Base-by-base conservation (phyloP, 2,329 filamentous ascomycete genomes). In the Fusarium austroafricanum region DNA sequence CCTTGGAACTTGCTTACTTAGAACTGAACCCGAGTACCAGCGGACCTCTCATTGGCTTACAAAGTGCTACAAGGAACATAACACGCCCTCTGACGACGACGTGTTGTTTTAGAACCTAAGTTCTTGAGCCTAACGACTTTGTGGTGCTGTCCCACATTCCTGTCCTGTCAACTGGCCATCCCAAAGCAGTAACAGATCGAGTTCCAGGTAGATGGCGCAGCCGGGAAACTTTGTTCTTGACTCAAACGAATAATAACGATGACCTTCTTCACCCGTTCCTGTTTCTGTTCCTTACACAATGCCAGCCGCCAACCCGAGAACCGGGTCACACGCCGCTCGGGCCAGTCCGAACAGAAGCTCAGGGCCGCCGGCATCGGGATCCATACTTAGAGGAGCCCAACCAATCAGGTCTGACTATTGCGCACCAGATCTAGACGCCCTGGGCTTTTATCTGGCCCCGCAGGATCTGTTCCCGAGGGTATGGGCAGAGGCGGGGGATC, bases 61-160 rank as follows among this genome's bases (percentile, higher is more conserved):
- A 26, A 28, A 23, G 20, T 23, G 26, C 50, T 21, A 33, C 33
- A 35, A 35, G 9, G 33, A 35, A n/a, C n/a, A 23, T 21, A 14
- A 7, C 33, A 56, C 37, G 31, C 37, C 38, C 35, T 28, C 47
- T 44, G 26, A 53, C 31, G 43, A 63, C 31, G 18, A 29, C 35
- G 42, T 58, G 57, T 40, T 66, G 38, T 56, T 59, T 69, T 39
- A 43, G 45, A 39, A 15, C 18, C 14, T 4, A 12, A 56, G 46
- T 37, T 44, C 49, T 55, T 42, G 47, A 46, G 59, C 45, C 28
- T 35, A 55, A 53, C 21, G 42, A 17, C n/a, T 11, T 44, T 42
- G 35, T 47, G 61, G 56, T 67, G 61, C 61, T 58, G 56, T 28
- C 46, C 53, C 50, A 60, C 66, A 69, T 69, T 70, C 67, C 62